phyloP scores from a whole-genome alignment of 306 rosid species.

The Prunus salicina region DNA sequence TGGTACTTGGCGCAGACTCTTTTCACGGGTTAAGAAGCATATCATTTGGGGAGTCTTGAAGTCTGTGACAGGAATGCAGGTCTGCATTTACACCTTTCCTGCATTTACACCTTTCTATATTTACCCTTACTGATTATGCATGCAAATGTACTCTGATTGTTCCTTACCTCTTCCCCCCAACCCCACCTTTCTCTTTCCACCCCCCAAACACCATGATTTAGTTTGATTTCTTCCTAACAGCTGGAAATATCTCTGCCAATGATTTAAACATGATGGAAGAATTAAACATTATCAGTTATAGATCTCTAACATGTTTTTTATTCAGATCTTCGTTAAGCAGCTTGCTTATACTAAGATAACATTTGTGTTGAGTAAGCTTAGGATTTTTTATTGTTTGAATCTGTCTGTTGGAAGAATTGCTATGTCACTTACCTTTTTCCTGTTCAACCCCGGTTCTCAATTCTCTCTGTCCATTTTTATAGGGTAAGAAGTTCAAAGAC shows the following conservation, averaged over 20 bases:
- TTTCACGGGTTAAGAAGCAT: constrained; percentile 96
- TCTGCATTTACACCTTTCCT: constrained; percentile 22
- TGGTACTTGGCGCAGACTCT: constrained; percentile 96
- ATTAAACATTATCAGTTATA: too few species aligned
- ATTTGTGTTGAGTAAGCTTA: neutral
- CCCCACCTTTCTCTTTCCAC: too few species aligned
- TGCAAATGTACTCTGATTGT: neutral
- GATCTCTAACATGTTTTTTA: neutral
- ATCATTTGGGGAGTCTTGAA: constrained; percentile 98
- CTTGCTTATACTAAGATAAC: neutral
- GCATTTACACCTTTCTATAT: neutral
- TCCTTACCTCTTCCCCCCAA: neutral
- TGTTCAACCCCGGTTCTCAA: constrained; percentile 5
- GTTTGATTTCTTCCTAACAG: neutral
- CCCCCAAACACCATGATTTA: neutral
- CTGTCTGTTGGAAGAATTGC: neutral
- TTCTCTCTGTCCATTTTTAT: constrained; percentile 20
- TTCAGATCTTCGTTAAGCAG: neutral
- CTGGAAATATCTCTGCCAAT: neutral
- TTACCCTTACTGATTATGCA: neutral
- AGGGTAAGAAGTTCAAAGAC: constrained; percentile 97
- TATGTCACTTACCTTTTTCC: constrained; percentile 6
- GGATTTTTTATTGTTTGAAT: neutral
- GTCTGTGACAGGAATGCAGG: constrained; percentile 99
- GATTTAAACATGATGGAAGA: too few species aligned